Evolutionary conservation across 768 basidiomycete genomes (phyloP).

Genomic region (Amanita pallidorosea): DNA sequence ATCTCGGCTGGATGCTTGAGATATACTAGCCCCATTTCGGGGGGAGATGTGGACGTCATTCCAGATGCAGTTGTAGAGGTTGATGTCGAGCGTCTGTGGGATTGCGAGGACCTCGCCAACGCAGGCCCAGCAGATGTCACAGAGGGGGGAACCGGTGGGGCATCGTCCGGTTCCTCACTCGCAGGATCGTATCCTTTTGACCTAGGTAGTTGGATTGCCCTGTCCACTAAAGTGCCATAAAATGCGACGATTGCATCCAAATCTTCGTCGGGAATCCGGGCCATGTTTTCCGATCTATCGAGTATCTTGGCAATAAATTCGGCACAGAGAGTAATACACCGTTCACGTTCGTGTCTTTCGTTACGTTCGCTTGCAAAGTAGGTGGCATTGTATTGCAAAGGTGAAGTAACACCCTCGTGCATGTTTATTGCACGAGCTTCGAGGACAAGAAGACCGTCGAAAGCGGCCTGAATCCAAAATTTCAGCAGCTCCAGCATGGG

Average conservation of each 20-base stretch:
- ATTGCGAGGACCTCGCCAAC: background rate
- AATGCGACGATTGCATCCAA: conserved; percentile 48
- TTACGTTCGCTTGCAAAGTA: conserved; percentile 31
- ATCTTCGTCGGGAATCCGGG: conserved; percentile 50
- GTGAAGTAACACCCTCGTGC: conserved; percentile 10
- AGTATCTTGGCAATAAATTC: conserved; percentile 44
- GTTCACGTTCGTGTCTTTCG: conserved; percentile 29
- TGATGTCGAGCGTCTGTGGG: conserved; percentile 10
- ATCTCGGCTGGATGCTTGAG: conserved; percentile 50
- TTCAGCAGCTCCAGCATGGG: conserved; percentile 44
- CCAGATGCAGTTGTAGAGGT: conserved; percentile 19
- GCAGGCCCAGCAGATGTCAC: background rate
- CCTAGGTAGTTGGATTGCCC: conserved; percentile 28
- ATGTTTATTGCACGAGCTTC: conserved; percentile 1
- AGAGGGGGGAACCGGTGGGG: conserved; percentile 1
- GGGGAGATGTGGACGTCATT: conserved; percentile 18
- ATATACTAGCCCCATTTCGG: conserved; percentile 10
- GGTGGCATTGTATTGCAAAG: conserved; percentile 1
- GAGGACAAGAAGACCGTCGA: conserved; percentile 34
- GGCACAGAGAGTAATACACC: conserved; percentile 50
- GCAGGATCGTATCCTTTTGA: conserved; percentile 4
- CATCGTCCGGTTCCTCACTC: conserved; percentile 5
- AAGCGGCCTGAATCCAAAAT: conserved; percentile 58
- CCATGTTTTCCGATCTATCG: conserved; percentile 38
- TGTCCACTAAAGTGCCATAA: conserved; percentile 48